These are phyloP conservation scores for Geotrichum reessii DNA, from an alignment of 1,139 yeast species.

Conservation along the genomic window DNA sequence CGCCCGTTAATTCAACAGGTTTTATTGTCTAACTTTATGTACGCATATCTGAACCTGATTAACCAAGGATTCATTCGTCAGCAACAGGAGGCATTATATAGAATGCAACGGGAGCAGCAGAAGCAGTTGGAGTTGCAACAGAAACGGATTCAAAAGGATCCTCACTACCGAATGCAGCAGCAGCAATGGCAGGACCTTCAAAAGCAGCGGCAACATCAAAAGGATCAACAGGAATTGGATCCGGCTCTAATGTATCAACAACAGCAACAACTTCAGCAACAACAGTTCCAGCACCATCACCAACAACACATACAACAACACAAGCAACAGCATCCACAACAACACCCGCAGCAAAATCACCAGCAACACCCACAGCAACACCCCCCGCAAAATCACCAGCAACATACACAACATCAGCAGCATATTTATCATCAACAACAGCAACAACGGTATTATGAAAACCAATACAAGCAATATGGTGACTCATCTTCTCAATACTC, in stretches of 20 bases:
- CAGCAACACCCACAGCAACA: conserved; percentile 13
- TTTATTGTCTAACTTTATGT: conserved; percentile 89
- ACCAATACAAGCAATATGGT: conserved; percentile 3
- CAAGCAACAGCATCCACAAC: conserved; percentile 14
- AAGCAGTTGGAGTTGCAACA: conserved; percentile 23
- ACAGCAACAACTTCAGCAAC: conserved; percentile 21
- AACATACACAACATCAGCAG: neutral
- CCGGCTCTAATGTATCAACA: conserved; percentile 1
- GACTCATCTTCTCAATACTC: neutral
- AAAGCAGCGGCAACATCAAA: conserved; percentile 4
- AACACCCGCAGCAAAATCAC: conserved; percentile 22
- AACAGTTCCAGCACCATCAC: conserved; percentile 1
- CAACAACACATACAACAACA: conserved; percentile 11
- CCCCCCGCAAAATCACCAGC: conserved; percentile 12
- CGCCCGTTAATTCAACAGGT: conserved; percentile 90
- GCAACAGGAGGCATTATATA: conserved; percentile 22
- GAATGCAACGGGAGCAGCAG: conserved; percentile 23
- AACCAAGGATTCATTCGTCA: conserved; percentile 55
- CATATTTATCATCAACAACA: conserved; percentile 3
- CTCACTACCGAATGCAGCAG: conserved; percentile 11
- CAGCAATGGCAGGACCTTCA: conserved; percentile 14
- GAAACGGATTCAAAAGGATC: conserved; percentile 16
- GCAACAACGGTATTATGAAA: neutral
- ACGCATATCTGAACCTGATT: conserved; percentile 88
- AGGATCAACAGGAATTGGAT: neutral